These are phyloP conservation scores for Xylaria sp. DNA, from an alignment of 2,329 filamentous ascomycete genomes.

Conservation along the genomic window DNA sequence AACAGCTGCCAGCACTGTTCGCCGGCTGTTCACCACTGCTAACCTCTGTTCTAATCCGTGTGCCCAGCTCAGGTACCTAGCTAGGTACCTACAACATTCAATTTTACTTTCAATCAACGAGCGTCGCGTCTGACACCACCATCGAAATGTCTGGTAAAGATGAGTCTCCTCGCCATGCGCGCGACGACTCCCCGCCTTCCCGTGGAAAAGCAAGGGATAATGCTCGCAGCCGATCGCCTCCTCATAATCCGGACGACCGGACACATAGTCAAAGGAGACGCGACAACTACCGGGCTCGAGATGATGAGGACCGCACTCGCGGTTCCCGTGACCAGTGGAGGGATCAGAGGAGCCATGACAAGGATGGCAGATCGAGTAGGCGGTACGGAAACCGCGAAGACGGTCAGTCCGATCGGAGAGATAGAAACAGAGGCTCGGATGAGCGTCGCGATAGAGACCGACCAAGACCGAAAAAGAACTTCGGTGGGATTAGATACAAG, in stretches of 20 bases:
- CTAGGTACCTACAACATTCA: neutral
- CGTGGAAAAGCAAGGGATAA: constrained; percentile 32
- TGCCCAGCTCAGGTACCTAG: no score
- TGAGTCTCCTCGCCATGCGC: constrained; percentile 28
- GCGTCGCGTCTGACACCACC: neutral
- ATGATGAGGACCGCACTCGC: constrained; percentile 23
- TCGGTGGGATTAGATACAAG: constrained; percentile 65
- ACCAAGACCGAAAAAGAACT: constrained; percentile 42
- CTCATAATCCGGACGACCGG: constrained; percentile 27
- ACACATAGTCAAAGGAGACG: constrained; percentile 31
- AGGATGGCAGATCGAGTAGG: constrained; percentile 9
- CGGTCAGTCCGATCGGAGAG: constrained; percentile 22
- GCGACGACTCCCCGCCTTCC: constrained; percentile 34
- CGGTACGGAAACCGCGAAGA: constrained; percentile 17
- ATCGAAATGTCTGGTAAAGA: constrained; percentile 35
- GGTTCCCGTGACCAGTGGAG: constrained; percentile 21
- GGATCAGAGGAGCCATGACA: constrained; percentile 13
- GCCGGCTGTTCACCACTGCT: no score
- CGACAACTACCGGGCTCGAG: constrained; percentile 33
- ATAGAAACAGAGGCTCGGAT: constrained; percentile 20
- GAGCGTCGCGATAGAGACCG: constrained; percentile 28
- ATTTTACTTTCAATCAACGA: neutral
- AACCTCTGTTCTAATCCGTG: no score
- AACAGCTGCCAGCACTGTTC: no score
- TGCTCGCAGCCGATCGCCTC: constrained; percentile 39